Evolutionary conservation across 2,329 filamentous ascomycete species (phyloP), one percentile per base, ranked within the genome.

Genomic region (Dactylellina cionopaga): DNA sequence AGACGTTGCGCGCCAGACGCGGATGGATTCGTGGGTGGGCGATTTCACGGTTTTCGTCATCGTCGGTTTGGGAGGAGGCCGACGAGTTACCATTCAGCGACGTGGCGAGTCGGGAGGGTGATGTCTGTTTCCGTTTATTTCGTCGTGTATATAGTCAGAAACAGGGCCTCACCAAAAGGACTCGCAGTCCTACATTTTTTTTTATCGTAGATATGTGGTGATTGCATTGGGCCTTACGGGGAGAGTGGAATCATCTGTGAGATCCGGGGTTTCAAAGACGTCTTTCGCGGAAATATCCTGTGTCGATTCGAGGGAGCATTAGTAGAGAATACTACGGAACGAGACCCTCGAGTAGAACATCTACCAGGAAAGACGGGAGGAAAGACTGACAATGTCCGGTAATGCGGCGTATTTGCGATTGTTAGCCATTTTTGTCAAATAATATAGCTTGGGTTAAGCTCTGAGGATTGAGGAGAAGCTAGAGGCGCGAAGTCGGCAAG

Each of bases 191-290:
- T 27, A 17, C 9, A 29, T 31, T 55, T 33, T 25, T 37, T 41
- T 33, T 15, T 13, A 13, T 17, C 17, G 43, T 44, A 54, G 22
- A 37, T 46, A 11, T 31, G 17, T 41, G 22, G n/a, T 9, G 62
- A 29, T 19, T 27, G 15, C 15, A 33, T n/a, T n/a, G 24, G 65
- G 41, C 80, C 86, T 81, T 83, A 94, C 91, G 63, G 89, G 91
- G 65, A 92, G 83, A 49, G 92, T 96, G 19, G 92, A 96, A 80
- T 96, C 93, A 79, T 96, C 92, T 64, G 90, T 94, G 76, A 97
- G 84, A 63, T 96, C 93, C 75, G 94, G 93, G 13, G 95, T 98
- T 82, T 98, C 94, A 84, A 97, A 98, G 78, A 96, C 92, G 79
- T 98, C 95, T 76, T 93, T 93, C 10, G 68, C 59, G 25, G 93